A percentile compares a stretch with the other conserved stretches of the same genome.
Evolutionary conservation across 176 grass and related monocot genomes (phyloP).

Genomic region (Miscanthus lutarioriparius): DNA sequence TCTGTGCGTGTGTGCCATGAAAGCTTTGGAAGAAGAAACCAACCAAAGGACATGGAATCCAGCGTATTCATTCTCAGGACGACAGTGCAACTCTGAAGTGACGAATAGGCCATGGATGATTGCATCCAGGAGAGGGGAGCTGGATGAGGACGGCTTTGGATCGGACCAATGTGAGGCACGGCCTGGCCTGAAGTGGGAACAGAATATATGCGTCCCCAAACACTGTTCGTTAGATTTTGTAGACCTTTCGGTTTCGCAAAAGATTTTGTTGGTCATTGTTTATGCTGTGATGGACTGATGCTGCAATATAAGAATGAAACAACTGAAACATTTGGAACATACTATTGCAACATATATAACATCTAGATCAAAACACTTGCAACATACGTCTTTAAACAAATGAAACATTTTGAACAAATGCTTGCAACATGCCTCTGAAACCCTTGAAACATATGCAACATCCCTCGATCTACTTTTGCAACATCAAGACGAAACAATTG

Average conservation of each 20-base stretch:
- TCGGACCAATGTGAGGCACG: slow-evolving; percentile 6
- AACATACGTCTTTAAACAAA: no score
- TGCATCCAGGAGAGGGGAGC: neutral
- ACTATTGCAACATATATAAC: no score
- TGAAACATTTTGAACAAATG: no score
- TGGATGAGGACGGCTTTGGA: slow-evolving; percentile 20
- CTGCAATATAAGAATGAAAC: no score
- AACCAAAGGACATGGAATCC: neutral
- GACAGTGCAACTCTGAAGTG: neutral
- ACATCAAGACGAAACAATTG: no score
- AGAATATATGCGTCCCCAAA: slow-evolving; percentile 30
- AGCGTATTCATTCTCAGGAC: neutral
- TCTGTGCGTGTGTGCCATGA: neutral
- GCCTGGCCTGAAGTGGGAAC: neutral
- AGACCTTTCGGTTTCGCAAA: neutral
- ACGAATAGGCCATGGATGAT: neutral
- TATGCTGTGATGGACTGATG: neutral
- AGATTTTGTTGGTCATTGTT: slow-evolving; percentile 7
- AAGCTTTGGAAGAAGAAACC: neutral
- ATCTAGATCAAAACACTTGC: no score
- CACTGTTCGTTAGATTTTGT: neutral
- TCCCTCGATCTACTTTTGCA: no score
- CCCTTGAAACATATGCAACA: no score
- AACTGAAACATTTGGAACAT: no score
- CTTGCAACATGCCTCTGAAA: no score